Base-by-base conservation (phyloP, 805 yeast species). In the Yamadazyma sp. region DNA sequence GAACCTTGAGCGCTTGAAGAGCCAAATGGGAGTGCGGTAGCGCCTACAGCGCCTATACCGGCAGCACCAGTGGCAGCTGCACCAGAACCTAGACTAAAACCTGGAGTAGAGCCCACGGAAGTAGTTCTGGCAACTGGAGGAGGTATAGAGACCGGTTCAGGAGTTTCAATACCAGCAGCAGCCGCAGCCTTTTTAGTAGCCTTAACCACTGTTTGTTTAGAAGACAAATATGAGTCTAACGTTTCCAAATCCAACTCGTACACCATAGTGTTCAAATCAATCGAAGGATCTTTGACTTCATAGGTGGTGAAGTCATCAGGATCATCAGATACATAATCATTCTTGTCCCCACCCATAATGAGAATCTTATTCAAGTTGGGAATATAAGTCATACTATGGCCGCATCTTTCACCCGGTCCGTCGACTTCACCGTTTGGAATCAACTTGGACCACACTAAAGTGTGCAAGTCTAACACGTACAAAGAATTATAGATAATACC, bases 331-430 rank as follows among this genome's bases (percentile, higher is more conserved):
- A 82, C 80, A 51, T 76, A 80, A 54, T 85, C 91, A 46, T 78
- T 75, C 48, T 80, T 75, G 59, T 88, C 95, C 41, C 99, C 98
- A 29, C 99, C 99, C 85, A 95, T 82, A 11, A 91, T 77, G 9
- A 90, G 55, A 23, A 91, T 54, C 60, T 82, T 85, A 52, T 86
- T 78, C 44, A 77, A 77, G 17, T 71, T 75, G 33, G 82, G 68
- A 39, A 84, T 59, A 37, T 78, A 82, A 1, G 97, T 80, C 62
- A 91, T 66, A 6, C 95, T 79, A 61, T 93, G 99, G 7, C 98
- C 98, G 45, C 91, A 85, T 50, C 97, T 77, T 10, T 93, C 79
- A 30, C 90, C 85, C 1, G 96, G 95, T 9, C 72, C 70, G 25
- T 72, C 67, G 28, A 64, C 61, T 6, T 56, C 72, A 48, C 59